Percentiles rank a stretch among this genome's conserved stretches.
phyloP scores from a whole-genome alignment of 495 filamentous ascomycete genomes.

The Penicillium goetzii region DNA sequence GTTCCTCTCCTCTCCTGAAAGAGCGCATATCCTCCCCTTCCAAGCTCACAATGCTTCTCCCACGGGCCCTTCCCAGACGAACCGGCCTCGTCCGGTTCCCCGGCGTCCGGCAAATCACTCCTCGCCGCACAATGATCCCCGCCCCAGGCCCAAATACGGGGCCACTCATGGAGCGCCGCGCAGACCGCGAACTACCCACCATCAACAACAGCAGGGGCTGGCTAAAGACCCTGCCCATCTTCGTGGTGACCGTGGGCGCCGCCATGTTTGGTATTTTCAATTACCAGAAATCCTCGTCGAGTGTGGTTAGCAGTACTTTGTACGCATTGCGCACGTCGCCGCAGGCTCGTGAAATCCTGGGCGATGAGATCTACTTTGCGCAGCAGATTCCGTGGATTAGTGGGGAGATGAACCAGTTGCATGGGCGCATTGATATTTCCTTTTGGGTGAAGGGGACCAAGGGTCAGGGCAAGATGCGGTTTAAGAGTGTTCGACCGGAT shows the following conservation, averaged over 20 bases:
- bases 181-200: slow-evolving; percentile 77
- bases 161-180: slow-evolving; percentile 76
- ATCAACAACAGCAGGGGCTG: slow-evolving; percentile 45
- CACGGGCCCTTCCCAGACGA: slow-evolving; percentile 23
- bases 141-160: slow-evolving; percentile 56
- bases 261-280: slow-evolving; percentile 90
- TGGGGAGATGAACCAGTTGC: slow-evolving; percentile 91
- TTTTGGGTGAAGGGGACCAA: slow-evolving; percentile 88
- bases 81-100: slow-evolving; percentile 23
- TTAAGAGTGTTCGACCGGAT: slow-evolving; percentile 72
- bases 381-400: slow-evolving; percentile 89
- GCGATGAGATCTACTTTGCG: slow-evolving; percentile 92
- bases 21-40: background rate
- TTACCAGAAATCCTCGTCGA: slow-evolving; percentile 88
- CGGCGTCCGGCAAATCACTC: slow-evolving; percentile 19
- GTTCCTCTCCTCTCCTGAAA: background rate
- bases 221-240: slow-evolving; percentile 60
- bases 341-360: slow-evolving; percentile 72
- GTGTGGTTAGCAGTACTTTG: slow-evolving; percentile 80
- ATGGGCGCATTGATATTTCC: slow-evolving; percentile 83
- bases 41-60: slow-evolving; percentile 20
- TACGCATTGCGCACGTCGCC: slow-evolving; percentile 86
- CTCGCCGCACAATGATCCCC: slow-evolving; percentile 53
- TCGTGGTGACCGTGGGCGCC: slow-evolving; percentile 59
- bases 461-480: slow-evolving; percentile 72